Conservation (phyloP, 208 protist genomes). For the Leishmania arabica region DNA sequence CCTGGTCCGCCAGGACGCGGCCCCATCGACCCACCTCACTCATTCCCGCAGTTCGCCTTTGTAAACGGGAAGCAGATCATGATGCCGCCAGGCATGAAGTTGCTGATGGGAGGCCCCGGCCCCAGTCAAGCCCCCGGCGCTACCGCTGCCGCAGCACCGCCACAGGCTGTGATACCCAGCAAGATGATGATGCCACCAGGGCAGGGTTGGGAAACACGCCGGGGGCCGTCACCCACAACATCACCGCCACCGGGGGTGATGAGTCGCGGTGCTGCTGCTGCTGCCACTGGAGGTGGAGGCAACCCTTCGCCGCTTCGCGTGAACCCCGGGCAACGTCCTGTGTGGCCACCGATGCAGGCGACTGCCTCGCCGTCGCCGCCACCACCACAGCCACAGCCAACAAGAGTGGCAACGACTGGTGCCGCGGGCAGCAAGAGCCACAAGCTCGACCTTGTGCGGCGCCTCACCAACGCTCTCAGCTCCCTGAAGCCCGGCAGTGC, state of each 20-base stretch:
- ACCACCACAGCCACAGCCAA: not conserved
- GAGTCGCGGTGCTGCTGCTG: not conserved
- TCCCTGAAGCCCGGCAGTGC: conserved; percentile 11
- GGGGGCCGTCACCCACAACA: not conserved
- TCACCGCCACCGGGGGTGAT: not conserved
- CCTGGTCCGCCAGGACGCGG: not conserved
- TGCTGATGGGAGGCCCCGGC: not conserved
- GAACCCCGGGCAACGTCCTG: not conserved
- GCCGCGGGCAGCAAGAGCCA: not conserved
- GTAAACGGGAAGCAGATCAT: conserved; percentile 38
- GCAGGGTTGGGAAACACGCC: too few species aligned
- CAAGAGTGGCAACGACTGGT: conserved; percentile 1
- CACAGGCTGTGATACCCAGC: not conserved
- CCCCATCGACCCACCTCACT: not conserved
- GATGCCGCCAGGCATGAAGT: conserved; percentile 30
- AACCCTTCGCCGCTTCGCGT: not conserved
- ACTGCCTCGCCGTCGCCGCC: not conserved
- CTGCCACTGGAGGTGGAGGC: not conserved
- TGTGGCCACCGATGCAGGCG: not conserved
- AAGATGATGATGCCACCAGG: conserved; percentile 11
- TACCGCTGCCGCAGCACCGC: not conserved
- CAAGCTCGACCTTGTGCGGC: not conserved
- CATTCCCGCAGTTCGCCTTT: conserved; percentile 5
- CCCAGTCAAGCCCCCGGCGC: not conserved
- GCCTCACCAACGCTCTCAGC: conserved; percentile 12